Percentiles rank a stretch among this genome's conserved stretches.
Conservation (phyloP, 2,329 filamentous ascomycete species). For the Ceratocystiopsis brevicomis region DNA sequence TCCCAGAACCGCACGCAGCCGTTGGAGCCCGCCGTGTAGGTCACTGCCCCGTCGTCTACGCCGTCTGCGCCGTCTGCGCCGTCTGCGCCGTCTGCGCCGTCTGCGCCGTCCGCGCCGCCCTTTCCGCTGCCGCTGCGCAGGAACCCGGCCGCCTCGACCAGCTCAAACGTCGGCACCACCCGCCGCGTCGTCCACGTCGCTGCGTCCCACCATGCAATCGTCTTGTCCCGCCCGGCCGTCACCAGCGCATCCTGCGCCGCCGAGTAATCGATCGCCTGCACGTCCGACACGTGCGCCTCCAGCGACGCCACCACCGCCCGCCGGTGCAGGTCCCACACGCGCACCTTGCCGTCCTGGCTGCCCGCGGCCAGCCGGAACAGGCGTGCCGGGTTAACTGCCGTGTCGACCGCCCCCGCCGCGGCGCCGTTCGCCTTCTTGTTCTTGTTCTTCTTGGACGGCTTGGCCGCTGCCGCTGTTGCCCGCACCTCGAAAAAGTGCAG, state of each 20-base stretch:
- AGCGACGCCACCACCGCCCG: conserved; percentile 57
- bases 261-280: conserved; percentile 74
- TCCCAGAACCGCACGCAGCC: conserved; percentile 74
- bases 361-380: conserved; percentile 69
- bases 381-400: conserved; percentile 16
- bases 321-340: conserved; percentile 82
- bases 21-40: conserved; percentile 71
- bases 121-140: conserved; percentile 26
- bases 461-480: conserved; percentile 29
- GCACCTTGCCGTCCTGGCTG: conserved; percentile 81
- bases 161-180: conserved; percentile 69
- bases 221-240: conserved; percentile 81
- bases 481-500: conserved; percentile 76
- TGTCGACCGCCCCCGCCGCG: conserved; percentile 22
- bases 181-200: conserved; percentile 66
- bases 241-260: conserved; percentile 54
- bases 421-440: conserved; percentile 16
- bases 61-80: conserved; percentile 14
- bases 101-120: background rate
- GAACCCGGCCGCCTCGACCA: conserved; percentile 71
- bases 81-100: conserved; percentile 14
- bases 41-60: conserved; percentile 33
- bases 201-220: conserved; percentile 79
- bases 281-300: conserved; percentile 87
- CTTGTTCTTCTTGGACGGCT: conserved; percentile 22